Base-by-base conservation (phyloP, 441 rosid species). In the Corymbia calophylla region DNA sequence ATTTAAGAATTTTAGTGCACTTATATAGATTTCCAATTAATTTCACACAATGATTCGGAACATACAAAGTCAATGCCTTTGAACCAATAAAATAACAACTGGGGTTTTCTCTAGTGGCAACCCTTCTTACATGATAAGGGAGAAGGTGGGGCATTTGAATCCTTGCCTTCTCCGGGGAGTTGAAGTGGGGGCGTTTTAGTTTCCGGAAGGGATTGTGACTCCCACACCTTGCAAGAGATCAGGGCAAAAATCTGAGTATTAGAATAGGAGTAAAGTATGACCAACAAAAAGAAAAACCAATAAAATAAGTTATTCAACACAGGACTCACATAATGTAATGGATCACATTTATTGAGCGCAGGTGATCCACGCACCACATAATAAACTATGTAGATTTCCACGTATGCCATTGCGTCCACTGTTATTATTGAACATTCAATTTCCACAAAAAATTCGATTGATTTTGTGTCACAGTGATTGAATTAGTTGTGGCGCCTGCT, bases 311-410 rank as follows among this genome's bases (percentile, higher is more conserved):
- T 2, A 3, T 29, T 62, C 32, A 62, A 62, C 35, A n/a, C n/a
- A 62, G 4, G 35, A 4, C 0, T 32, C 32, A 14, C 1, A 1
- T 18, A 54, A 29, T 62, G 32, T 62, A 29, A 29, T 16, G 0
- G 5, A 29, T 14, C 32, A 29, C 32, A 62, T 62, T 0, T 32
- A 62, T 29, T 62, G 35, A 0, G 70, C 1, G 7, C 18, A 58
- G 4, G 13, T 25, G n/a, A 58, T 0, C 9, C 0, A 0, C 64
- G 3, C 13, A 1, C 35, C 35, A 27, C 17, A 1, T 31, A 60
- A 60, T 60, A 60, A 1, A 60, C 8, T 27, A 60, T 0, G 27
- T 60, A 60, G 66, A 60, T 27, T 60, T 60, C 8, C 66, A 27
- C 16, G 0, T 60, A 5, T 3, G 1, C 66, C 12, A 16, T 11